A percentile compares a stretch with the other conserved stretches of the same genome.
These are phyloP conservation scores for Talaromyces borbonicus DNA, from an alignment of 495 filamentous ascomycete species.

Conservation along the genomic window DNA sequence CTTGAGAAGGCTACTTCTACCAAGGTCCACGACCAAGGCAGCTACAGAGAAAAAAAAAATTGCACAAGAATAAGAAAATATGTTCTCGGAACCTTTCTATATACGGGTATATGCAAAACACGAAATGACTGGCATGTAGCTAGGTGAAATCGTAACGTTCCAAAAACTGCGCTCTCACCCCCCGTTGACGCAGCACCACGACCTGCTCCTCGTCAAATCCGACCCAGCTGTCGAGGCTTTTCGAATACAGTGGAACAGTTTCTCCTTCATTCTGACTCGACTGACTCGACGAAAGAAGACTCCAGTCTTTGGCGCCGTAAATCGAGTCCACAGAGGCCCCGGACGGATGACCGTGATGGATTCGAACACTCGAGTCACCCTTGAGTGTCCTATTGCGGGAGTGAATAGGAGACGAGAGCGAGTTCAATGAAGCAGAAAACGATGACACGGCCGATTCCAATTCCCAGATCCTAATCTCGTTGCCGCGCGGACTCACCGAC, in stretches of 20 bases:
- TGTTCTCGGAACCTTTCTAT: no score
- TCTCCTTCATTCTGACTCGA: not conserved
- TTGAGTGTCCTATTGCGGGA: slow-evolving; percentile 17
- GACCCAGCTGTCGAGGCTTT: slow-evolving; percentile 50
- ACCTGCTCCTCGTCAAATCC: slow-evolving; percentile 94
- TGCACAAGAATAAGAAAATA: no score
- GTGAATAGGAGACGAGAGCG: not conserved
- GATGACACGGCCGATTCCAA: slow-evolving; percentile 62
- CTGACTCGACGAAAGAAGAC: not conserved
- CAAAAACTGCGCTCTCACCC: slow-evolving; percentile 56
- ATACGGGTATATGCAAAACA: not conserved
- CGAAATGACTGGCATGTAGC: not conserved
- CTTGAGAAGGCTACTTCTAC: not conserved
- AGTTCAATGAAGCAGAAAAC: slow-evolving; percentile 15
- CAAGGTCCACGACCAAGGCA: not conserved
- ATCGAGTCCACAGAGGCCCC: not conserved
- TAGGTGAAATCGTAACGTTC: slow-evolving; percentile 90
- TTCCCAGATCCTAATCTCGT: slow-evolving; percentile 91
- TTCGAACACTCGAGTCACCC: slow-evolving; percentile 45
- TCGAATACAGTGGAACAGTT: not conserved
- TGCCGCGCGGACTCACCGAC: slow-evolving; percentile 69
- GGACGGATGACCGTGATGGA: slow-evolving; percentile 28
- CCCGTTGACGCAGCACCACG: slow-evolving; percentile 67
- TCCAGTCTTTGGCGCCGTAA: not conserved
- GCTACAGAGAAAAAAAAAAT: no score